A percentile compares a stretch with the other conserved stretches of the same genome.
Conservation (phyloP, 352 stramenopile species). For the Globisporangium carolinianum region DNA sequence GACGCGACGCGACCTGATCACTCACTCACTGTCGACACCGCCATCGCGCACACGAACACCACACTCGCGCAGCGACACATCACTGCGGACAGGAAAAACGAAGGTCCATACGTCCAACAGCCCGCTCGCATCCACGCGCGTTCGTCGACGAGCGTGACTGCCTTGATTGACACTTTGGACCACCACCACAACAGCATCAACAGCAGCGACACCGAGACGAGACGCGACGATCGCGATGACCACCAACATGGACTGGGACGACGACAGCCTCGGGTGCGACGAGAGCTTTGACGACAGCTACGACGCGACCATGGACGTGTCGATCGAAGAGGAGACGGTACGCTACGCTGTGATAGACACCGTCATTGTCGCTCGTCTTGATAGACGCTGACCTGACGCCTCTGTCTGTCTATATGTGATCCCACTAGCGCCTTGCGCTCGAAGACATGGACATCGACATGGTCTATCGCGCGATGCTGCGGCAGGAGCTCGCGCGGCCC, state of each 20-base stretch:
- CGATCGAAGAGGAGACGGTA: constrained; percentile 38
- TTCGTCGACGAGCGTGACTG: too few relatives aligned
- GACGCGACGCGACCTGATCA: neutral
- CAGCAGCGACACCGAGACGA: neutral
- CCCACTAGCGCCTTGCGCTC: constrained; percentile 47
- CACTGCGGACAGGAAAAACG: too few relatives aligned
- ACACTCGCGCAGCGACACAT: too few relatives aligned
- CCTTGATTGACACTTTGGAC: neutral
- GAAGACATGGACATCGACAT: constrained; percentile 70
- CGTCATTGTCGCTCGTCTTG: too few relatives aligned
- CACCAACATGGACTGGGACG: constrained; percentile 45
- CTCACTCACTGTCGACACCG: too few relatives aligned
- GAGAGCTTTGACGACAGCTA: constrained; percentile 66
- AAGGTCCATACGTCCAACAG: too few relatives aligned
- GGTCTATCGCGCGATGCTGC: constrained; percentile 69
- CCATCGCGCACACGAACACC: too few relatives aligned
- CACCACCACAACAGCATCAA: neutral
- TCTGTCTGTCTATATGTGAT: neutral
- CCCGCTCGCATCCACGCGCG: too few relatives aligned
- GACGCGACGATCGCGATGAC: too few relatives aligned
- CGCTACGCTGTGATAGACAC: neutral
- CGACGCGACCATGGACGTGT: constrained; percentile 34
- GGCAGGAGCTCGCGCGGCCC: constrained; percentile 57
- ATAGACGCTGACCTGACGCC: neutral
- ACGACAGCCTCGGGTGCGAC: constrained; percentile 68